phyloP scores from a whole-genome alignment of 2,329 filamentous ascomycete species.

The Pseudogymnoascus sp. region DNA sequence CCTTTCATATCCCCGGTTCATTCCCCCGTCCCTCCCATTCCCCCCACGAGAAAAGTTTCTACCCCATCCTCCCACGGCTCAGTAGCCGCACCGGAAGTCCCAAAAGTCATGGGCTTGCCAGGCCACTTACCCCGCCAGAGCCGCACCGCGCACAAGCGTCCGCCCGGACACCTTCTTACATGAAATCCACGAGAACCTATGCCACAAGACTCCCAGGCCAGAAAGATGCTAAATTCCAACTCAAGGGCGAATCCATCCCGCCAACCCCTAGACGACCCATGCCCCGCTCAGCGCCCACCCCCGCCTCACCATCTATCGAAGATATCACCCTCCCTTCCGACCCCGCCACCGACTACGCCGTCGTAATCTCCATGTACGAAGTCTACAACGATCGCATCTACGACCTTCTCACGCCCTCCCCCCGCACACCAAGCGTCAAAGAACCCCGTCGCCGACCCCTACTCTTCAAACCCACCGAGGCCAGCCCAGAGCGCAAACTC shows the following conservation, averaged over 20 bases:
- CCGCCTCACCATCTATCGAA: conserved; percentile 68
- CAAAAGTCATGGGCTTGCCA: conserved; percentile 23
- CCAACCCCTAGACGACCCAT: conserved; percentile 53
- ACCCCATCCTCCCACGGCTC: conserved; percentile 12
- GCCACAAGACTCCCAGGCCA: not conserved
- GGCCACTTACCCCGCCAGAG: conserved; percentile 17
- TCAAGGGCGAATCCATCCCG: conserved; percentile 48
- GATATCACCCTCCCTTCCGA: conserved; percentile 61
- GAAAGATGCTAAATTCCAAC: conserved; percentile 25
- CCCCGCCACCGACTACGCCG: conserved; percentile 68
- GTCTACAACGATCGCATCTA: conserved; percentile 98
- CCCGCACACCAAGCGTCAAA: conserved; percentile 55
- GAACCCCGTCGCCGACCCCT: conserved; percentile 70
- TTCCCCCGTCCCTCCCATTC: conserved; percentile 18
- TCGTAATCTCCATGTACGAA: conserved; percentile 96
- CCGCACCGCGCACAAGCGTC: not conserved
- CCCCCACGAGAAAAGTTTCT: conserved; percentile 14
- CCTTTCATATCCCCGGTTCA: conserved; percentile 15
- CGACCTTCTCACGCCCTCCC: conserved; percentile 68
- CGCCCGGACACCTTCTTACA: conserved; percentile 23
- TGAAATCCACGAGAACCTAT: conserved; percentile 19
- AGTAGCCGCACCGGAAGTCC: conserved; percentile 23
- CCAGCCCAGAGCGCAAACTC: conserved; percentile 83
- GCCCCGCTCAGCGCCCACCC: conserved; percentile 62
- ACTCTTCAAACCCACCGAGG: conserved; percentile 86